These are phyloP conservation scores for Amphicarpaea edgeworthii DNA, from an alignment of 306 rosid species.

Conservation along the genomic window DNA sequence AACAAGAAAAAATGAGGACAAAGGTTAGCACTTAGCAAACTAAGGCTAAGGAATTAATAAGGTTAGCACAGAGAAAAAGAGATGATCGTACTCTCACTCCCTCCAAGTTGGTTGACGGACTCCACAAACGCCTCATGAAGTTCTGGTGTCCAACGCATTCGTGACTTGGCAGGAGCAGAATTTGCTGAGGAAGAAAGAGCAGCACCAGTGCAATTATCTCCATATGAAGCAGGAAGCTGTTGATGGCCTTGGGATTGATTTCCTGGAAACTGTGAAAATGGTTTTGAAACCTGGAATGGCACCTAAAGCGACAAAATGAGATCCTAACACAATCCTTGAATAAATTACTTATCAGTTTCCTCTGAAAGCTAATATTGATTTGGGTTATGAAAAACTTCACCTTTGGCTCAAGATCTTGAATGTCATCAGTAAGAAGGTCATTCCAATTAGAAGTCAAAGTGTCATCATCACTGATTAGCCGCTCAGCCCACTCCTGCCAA, in stretches of 20 bases:
- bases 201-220: conserved; percentile 57
- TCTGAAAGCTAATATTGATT: conserved; percentile 37
- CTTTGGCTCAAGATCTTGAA: conserved; percentile 72
- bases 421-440: conserved; percentile 69
- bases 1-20: not conserved
- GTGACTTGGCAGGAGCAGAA: conserved; percentile 66
- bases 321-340: conserved; percentile 31
- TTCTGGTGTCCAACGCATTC: conserved; percentile 98
- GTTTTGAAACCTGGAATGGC: conserved; percentile 64
- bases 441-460: conserved; percentile 73
- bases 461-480: conserved; percentile 73
- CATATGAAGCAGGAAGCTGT: conserved; percentile 60
- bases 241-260: conserved; percentile 65
- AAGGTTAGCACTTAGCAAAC: conserved; percentile 37
- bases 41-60: not conserved
- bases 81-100: conserved; percentile 76
- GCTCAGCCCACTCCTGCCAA: conserved; percentile 90
- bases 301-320: conserved; percentile 61
- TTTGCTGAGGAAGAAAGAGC: conserved; percentile 61
- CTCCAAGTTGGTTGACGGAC: conserved; percentile 90
- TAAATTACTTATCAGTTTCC: conserved; percentile 34
- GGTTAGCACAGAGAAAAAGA: conserved; percentile 31
- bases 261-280: conserved; percentile 54
- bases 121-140: conserved; percentile 93
- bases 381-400: conserved; percentile 50